Evolutionary conservation across 805 yeast species (phyloP).

Genomic region (Lipomyces sp.): DNA sequence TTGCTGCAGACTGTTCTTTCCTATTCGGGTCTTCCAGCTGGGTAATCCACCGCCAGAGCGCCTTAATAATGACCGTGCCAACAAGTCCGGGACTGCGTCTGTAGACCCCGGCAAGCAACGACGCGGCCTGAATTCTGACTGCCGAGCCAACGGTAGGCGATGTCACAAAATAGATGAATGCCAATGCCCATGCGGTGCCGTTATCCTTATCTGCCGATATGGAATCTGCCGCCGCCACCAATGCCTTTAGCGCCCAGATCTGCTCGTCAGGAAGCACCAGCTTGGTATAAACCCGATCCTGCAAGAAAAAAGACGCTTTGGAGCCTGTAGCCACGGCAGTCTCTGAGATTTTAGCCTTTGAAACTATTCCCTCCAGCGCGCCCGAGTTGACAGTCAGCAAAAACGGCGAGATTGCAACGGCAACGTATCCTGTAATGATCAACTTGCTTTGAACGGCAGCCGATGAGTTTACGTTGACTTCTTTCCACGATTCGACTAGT

Average conservation of each 20-base stretch:
- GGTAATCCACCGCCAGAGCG: constrained; percentile 40
- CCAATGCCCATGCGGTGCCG: constrained; percentile 28
- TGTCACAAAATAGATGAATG: constrained; percentile 28
- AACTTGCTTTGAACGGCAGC: constrained; percentile 52
- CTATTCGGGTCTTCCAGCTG: constrained; percentile 19
- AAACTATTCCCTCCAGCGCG: constrained; percentile 28
- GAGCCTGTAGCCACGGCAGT: constrained; percentile 39
- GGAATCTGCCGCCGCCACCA: constrained; percentile 38
- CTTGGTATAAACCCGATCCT: constrained; percentile 51
- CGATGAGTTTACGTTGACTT: constrained; percentile 51
- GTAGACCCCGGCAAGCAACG: constrained; percentile 35
- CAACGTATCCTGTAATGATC: constrained; percentile 54
- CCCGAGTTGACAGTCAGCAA: constrained; percentile 29
- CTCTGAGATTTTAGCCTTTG: constrained; percentile 16
- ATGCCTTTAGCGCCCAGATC: constrained; percentile 52
- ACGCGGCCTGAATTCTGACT: constrained; percentile 27
- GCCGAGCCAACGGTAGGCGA: constrained; percentile 7
- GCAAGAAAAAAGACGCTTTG: constrained; percentile 50
- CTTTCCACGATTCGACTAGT: constrained; percentile 40
- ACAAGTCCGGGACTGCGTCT: constrained; percentile 41
- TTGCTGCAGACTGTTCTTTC: constrained; percentile 26
- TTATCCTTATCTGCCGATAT: constrained; percentile 24
- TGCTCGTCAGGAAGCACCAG: constrained; percentile 46
- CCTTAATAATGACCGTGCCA: constrained; percentile 46
- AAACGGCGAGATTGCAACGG: constrained; percentile 34